Conservation (phyloP, 169 alveolate genomes). For the Eimeria brunetti region DNA sequence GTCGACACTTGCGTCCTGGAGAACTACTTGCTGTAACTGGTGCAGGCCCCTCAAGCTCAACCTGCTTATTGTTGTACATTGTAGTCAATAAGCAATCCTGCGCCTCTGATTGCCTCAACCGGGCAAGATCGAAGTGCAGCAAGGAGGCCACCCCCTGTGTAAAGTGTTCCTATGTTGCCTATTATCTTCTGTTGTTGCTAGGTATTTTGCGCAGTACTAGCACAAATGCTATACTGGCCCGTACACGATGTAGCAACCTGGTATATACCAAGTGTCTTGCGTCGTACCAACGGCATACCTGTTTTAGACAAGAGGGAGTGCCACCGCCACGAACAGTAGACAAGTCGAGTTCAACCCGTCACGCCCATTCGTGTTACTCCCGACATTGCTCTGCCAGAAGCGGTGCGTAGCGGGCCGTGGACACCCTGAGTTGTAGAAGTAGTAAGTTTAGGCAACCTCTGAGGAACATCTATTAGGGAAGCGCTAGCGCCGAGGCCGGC, state of each 20-base stretch:
- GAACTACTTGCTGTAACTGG: background rate
- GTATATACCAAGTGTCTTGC: background rate
- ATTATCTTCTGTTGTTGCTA: background rate
- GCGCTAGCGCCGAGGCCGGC: too few species aligned
- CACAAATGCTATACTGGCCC: background rate
- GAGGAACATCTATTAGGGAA: background rate
- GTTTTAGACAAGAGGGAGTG: background rate
- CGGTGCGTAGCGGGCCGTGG: background rate
- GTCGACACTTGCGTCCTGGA: background rate
- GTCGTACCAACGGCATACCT: background rate
- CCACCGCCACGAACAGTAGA: background rate
- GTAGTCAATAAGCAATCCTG: background rate
- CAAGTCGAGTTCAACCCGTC: too few species aligned
- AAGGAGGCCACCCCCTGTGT: background rate
- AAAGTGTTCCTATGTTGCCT: background rate
- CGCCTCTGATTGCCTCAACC: background rate
- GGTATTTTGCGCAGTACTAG: background rate
- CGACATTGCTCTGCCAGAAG: background rate
- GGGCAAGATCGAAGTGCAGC: background rate
- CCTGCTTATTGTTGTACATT: background rate
- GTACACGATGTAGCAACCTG: background rate
- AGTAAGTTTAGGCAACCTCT: background rate
- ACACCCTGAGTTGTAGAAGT: background rate
- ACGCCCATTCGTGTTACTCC: too few species aligned
- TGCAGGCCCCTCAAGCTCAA: background rate